Base-by-base conservation (phyloP, 495 filamentous ascomycete species). In the Umbilicaria muhlenbergii region DNA sequence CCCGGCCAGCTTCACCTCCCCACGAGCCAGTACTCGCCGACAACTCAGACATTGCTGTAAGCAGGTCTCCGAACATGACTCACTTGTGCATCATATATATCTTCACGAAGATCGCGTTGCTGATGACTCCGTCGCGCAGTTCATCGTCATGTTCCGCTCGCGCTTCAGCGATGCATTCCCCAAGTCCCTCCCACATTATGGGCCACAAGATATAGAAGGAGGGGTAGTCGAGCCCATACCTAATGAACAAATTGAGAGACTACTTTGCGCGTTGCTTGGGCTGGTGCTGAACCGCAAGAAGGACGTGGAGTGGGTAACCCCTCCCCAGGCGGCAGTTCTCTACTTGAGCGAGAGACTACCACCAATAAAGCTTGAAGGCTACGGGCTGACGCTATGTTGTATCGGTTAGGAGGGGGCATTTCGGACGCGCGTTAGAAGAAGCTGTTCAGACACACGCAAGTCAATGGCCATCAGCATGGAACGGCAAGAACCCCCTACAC, bases 141-240 rank as follows among this genome's bases (percentile, higher is more conserved):
- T 98, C 61, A 85, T 98, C 61, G 84, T 94, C 51, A 94, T 87
- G 85, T 98, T 94, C 61, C 81, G 89, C 58, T 78, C 84, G 62
- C 83, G 91, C 54, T 96, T 96, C 58, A 78, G 71, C 58, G 86
- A 93, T 35, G 80, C 74, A 45, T 87, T 98, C 48, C 81, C 86
- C 31, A 85, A 86, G 57, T 86, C 83, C 34, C 65, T 92, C 7
- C 69, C 81, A 43, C 83, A 95, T 56, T 81, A 88, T 45, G 91
- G 91, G 17, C 89, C 89, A 17, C 91, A 98, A 62, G 91, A 98
- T 64, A 74, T 98, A 41, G 91, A 98, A 66, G 66, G 73, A 51
- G 91, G 88, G 19, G 75, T 94, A 16, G 71, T 75, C 38, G 85
- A 93, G 51, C 53, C 68, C 28, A 58, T 78, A 12, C 92, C 91